Conservation (phyloP, 371 early-diverging fungal species). For the Mucor mucedo region DNA sequence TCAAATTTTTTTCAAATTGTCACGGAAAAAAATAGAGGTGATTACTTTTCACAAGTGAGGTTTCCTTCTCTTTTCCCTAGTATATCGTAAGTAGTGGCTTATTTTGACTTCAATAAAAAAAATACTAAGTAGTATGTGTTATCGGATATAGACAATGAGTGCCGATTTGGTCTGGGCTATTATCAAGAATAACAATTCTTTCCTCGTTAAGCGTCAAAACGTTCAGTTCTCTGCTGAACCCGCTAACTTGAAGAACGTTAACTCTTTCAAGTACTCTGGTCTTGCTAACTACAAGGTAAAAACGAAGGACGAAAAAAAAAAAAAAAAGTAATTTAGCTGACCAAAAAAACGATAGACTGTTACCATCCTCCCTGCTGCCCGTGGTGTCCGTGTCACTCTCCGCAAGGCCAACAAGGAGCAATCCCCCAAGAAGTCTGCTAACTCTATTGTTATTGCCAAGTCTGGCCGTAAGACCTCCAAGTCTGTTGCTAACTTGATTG, state of each 20-base stretch:
- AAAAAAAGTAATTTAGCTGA: background rate
- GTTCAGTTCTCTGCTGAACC: constrained; percentile 82
- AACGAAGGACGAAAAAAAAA: background rate
- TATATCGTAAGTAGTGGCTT: constrained; percentile 43
- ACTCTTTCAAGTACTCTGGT: constrained; percentile 89
- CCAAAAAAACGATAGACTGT: constrained; percentile 55
- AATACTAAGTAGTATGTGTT: background rate
- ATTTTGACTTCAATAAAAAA: background rate
- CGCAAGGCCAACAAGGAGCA: constrained; percentile 66
- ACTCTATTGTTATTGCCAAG: constrained; percentile 66
- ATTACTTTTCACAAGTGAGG: constrained; percentile 9
- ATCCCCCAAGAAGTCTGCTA: constrained; percentile 61
- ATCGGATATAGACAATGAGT: constrained; percentile 53
- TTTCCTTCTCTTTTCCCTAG: constrained; percentile 45
- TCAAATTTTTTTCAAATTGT: constrained; percentile 4
- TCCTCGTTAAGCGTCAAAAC: constrained; percentile 88
- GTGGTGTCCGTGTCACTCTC: constrained; percentile 69
- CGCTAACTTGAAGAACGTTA: constrained; percentile 83
- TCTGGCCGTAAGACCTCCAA: constrained; percentile 73
- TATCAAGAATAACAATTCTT: constrained; percentile 84
- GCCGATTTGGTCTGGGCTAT: constrained; percentile 83
- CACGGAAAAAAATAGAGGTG: constrained; percentile 15
- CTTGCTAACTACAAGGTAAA: constrained; percentile 79
- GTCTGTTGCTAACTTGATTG: constrained; percentile 73
- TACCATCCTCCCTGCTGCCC: constrained; percentile 62